Evolutionary conservation across 2,329 filamentous ascomycete species (phyloP).

Genomic region (Apiospora aurea): DNA sequence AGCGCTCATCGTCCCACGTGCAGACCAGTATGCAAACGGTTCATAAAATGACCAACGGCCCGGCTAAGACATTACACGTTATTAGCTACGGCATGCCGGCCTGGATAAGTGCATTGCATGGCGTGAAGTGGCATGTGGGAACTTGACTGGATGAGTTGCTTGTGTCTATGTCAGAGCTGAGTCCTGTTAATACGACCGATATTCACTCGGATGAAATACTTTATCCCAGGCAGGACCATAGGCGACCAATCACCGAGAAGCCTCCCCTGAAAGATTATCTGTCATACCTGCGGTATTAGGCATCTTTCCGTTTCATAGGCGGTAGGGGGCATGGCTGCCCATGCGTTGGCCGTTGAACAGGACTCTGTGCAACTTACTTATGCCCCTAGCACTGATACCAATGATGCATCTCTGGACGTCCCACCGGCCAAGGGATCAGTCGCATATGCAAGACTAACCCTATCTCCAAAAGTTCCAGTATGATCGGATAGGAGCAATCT

Average conservation of each 20-base stretch:
- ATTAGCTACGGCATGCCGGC: background rate
- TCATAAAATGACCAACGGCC: background rate
- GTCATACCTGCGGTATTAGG: background rate
- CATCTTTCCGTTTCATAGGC: constrained; percentile 4
- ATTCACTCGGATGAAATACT: background rate
- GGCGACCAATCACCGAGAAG: background rate
- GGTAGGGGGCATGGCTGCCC: background rate
- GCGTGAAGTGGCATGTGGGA: constrained; percentile 1
- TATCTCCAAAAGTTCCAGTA: background rate
- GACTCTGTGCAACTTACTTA: background rate
- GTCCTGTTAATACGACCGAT: background rate
- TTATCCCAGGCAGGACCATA: background rate
- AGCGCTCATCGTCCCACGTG: background rate
- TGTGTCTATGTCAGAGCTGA: background rate
- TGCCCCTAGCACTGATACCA: background rate
- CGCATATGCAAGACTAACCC: background rate
- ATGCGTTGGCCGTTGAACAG: constrained; percentile 6
- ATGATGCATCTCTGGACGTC: background rate
- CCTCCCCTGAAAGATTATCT: background rate
- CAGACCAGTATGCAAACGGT: constrained; percentile 1
- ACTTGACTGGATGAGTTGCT: background rate
- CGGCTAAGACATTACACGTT: background rate
- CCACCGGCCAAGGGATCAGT: background rate
- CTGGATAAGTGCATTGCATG: background rate
- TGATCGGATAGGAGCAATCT: constrained; percentile 1